A percentile compares a stretch with the other conserved stretches of the same genome.
Conservation (phyloP, 2,329 filamentous ascomycete genomes). For the Aaosphaeria pasadenensis region DNA sequence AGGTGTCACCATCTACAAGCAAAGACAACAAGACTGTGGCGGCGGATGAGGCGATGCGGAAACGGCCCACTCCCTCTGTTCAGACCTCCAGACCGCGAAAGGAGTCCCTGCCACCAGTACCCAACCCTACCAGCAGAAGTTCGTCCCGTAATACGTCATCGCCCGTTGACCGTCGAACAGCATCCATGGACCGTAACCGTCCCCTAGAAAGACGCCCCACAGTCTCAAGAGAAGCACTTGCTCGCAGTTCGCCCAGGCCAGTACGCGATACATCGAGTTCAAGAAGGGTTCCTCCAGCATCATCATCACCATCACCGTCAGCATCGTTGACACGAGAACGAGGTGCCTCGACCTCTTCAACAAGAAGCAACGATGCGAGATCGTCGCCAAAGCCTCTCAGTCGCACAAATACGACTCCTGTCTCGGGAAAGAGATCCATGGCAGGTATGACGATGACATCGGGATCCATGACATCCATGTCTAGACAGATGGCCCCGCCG, state of each 20-base stretch:
- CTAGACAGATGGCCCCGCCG: neutral
- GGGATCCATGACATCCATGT: conserved; percentile 7
- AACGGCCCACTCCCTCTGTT: too few relatives aligned
- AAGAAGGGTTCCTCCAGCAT: neutral
- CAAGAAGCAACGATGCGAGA: conserved; percentile 2
- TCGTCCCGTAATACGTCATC: too few relatives aligned
- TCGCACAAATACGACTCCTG: conserved; percentile 5
- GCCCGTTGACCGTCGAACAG: too few relatives aligned
- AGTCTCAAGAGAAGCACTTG: neutral
- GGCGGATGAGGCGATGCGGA: too few relatives aligned
- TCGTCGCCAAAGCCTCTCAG: conserved; percentile 6
- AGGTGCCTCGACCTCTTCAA: conserved; percentile 5
- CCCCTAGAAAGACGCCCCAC: too few relatives aligned
- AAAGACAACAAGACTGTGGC: neutral
- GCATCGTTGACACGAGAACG: conserved; percentile 1
- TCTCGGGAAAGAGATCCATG: conserved; percentile 7
- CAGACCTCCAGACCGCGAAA: neutral
- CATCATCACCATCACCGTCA: neutral
- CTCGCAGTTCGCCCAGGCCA: neutral
- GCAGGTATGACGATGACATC: conserved; percentile 18
- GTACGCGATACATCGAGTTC: neutral
- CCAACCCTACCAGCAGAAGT: neutral
- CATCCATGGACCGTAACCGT: too few relatives aligned
- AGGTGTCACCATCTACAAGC: neutral
- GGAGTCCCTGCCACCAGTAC: neutral